These are phyloP conservation scores for Eucalyptus dawsonii DNA, from an alignment of 345 rosid genomes.

Conservation along the genomic window DNA sequence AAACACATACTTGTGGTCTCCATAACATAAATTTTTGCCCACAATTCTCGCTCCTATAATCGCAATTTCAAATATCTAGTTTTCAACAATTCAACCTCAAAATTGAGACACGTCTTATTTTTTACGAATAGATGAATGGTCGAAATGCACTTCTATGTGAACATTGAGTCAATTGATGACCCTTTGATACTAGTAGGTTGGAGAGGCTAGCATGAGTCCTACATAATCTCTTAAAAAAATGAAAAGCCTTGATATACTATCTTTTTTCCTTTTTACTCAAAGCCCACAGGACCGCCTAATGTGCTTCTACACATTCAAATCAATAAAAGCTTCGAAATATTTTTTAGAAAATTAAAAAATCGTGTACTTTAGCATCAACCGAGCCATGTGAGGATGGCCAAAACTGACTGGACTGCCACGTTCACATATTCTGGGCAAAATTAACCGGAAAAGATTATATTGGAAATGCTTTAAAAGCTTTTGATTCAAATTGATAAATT, in stretches of 20 bases:
- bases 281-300: no score
- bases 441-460: not conserved
- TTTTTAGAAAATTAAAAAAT: no score
- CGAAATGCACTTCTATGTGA: not conserved
- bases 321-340: no score
- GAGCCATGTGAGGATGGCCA: fast-evolving
- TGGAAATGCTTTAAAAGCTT: not conserved
- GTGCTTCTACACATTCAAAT: no score
- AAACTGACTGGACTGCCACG: fast-evolving
- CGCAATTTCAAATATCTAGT: not conserved
- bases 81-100: not conserved
- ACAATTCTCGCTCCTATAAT: not conserved
- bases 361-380: no score
- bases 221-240: no score
- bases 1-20: not conserved
- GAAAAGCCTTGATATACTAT: not conserved
- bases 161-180: not conserved
- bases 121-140: not conserved
- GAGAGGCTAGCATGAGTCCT: not conserved
- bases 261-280: no score
- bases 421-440: fast-evolving
- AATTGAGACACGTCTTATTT: not conserved
- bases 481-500: no score
- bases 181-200: not conserved
- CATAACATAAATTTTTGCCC: not conserved